Percentiles rank a stretch among this genome's conserved stretches.
Conservation (phyloP, 2,329 filamentous ascomycete species). For the Aspergillus glaucus region DNA sequence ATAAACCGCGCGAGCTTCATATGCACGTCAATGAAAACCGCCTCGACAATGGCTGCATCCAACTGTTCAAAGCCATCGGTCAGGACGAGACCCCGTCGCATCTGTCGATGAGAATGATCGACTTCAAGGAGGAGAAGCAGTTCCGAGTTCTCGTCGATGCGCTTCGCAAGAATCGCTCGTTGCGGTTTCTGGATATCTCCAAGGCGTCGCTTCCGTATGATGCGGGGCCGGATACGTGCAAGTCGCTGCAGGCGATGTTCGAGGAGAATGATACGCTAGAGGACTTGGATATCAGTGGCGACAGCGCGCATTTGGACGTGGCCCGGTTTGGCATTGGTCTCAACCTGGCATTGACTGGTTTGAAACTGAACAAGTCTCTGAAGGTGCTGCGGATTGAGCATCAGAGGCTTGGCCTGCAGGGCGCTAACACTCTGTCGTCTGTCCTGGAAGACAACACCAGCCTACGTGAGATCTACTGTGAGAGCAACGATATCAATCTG, state of each 20-base stretch:
- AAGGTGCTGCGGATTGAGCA: slow-evolving; percentile 59
- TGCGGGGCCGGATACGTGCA: slow-evolving; percentile 61
- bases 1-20: slow-evolving; percentile 53
- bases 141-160: slow-evolving; percentile 60
- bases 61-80: slow-evolving; percentile 39
- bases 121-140: slow-evolving; percentile 59
- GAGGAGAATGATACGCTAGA: slow-evolving; percentile 60
- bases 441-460: slow-evolving; percentile 60
- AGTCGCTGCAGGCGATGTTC: slow-evolving; percentile 57
- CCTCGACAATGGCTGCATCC: slow-evolving; percentile 38
- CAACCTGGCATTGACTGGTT: slow-evolving; percentile 58
- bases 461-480: slow-evolving; percentile 61
- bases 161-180: slow-evolving; percentile 55
- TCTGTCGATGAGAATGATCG: slow-evolving; percentile 61
- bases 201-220: slow-evolving; percentile 64
- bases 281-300: slow-evolving; percentile 64
- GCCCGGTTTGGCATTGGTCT: slow-evolving; percentile 63
- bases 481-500: slow-evolving; percentile 66
- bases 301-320: slow-evolving; percentile 64
- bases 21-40: slow-evolving; percentile 60
- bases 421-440: slow-evolving; percentile 62
- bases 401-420: slow-evolving; percentile 63
- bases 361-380: slow-evolving; percentile 58
- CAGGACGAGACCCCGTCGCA: slow-evolving; percentile 55
- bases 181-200: slow-evolving; percentile 62